These are phyloP conservation scores for Malus hybrid DNA, from an alignment of 331 rosid genomes.

Conservation along the genomic window DNA sequence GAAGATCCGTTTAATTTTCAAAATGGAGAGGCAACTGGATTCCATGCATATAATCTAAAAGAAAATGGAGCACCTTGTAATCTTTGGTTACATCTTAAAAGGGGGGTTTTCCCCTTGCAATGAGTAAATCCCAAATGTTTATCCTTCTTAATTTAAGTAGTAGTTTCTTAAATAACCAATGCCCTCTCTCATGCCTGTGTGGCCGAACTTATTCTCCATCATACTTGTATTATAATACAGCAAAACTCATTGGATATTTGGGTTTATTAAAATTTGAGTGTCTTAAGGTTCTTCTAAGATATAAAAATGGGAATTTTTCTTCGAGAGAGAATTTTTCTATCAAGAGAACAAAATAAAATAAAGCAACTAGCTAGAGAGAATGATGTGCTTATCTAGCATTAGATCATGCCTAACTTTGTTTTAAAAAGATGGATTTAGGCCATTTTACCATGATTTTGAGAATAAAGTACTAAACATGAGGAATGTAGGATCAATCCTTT, in stretches of 20 bases:
- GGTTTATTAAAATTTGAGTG: conserved; percentile 6
- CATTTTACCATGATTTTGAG: conserved; percentile 28
- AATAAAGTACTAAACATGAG: conserved; percentile 50
- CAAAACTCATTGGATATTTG: conserved; percentile 12
- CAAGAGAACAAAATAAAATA: conserved; percentile 27
- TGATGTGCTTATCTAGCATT: conserved; percentile 29
- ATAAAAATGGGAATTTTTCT: conserved; percentile 3
- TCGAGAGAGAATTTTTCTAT: conserved; percentile 18
- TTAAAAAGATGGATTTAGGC: conserved; percentile 22
- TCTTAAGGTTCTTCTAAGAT: not conserved
- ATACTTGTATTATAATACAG: conserved; percentile 5
- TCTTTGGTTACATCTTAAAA: not conserved
- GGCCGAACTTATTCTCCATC: conserved; percentile 40
- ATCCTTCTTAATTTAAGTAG: conserved; percentile 8
- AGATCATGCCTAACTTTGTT: conserved; percentile 44
- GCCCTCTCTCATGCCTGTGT: conserved; percentile 6
- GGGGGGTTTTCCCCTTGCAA: not conserved
- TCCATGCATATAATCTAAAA: not conserved
- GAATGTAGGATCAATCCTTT: conserved; percentile 57
- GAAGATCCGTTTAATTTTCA: not conserved
- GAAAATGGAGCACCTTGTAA: not conserved
- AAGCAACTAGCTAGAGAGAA: conserved; percentile 10
- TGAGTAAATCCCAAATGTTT: conserved; percentile 11
- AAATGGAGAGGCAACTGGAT: not conserved
- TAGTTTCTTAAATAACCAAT: not conserved